These are phyloP conservation scores for Peziza echinospora DNA, from an alignment of 495 filamentous ascomycete species.

Conservation along the genomic window DNA sequence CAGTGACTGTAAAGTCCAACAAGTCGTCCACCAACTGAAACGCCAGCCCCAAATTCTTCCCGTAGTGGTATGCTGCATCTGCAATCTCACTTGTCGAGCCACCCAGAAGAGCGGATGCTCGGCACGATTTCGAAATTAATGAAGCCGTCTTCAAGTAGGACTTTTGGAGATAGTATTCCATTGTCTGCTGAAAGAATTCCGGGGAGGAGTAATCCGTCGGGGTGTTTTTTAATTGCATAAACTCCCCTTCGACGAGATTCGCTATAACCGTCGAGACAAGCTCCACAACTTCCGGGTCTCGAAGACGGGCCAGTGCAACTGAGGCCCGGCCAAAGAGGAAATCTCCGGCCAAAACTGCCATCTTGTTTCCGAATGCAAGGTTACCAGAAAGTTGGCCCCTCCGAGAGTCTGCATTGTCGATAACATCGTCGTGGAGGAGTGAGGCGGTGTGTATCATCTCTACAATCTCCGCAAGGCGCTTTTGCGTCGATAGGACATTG, in stretches of 20 bases:
- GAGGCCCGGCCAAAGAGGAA: slow-evolving; percentile 85
- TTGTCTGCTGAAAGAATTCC: slow-evolving; percentile 60
- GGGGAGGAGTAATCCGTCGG: slow-evolving; percentile 64
- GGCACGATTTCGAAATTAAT: slow-evolving; percentile 85
- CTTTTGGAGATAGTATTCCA: slow-evolving; percentile 94
- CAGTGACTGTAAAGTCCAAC: slow-evolving; percentile 82
- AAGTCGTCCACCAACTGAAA: slow-evolving; percentile 99
- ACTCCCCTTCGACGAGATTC: slow-evolving; percentile 92
- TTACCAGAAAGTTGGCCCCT: slow-evolving; percentile 75
- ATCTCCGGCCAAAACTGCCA: slow-evolving; percentile 90
- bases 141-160: slow-evolving; percentile 94
- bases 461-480: slow-evolving; percentile 83
- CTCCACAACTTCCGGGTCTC: slow-evolving; percentile 85
- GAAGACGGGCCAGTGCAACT: slow-evolving; percentile 70
- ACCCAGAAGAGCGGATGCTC: slow-evolving; percentile 71
- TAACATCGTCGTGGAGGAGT: slow-evolving; percentile 91
- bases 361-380: slow-evolving; percentile 89
- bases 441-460: slow-evolving; percentile 95
- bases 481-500: slow-evolving; percentile 69
- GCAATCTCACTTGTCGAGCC: slow-evolving; percentile 54
- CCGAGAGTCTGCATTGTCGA: slow-evolving; percentile 70
- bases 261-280: slow-evolving; percentile 89
- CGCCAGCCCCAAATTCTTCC: slow-evolving; percentile 75
- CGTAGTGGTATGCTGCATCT: slow-evolving; percentile 77
- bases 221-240: slow-evolving; percentile 98